Evolutionary conservation across 768 basidiomycete genomes (phyloP).

Genomic region (Collybia mongolica): DNA sequence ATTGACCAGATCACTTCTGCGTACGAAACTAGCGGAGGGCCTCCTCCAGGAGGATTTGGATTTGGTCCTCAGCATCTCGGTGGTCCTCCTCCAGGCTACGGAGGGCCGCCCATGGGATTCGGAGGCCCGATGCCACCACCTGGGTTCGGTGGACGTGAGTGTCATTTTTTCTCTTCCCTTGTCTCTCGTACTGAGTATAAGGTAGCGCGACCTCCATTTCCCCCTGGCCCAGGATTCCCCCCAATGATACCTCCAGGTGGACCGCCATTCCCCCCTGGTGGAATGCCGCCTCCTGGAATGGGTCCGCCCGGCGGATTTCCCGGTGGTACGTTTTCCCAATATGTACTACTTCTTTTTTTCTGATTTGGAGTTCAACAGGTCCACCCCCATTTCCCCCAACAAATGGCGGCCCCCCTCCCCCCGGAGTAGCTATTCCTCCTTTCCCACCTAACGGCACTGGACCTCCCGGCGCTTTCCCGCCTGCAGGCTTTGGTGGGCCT

Average conservation of each 20-base stretch:
- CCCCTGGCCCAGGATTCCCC: constrained; percentile 60
- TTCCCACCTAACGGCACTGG: constrained; percentile 36
- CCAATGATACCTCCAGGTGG: constrained; percentile 52
- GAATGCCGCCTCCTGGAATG: constrained; percentile 47
- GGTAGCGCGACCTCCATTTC: constrained; percentile 67
- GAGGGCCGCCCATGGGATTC: constrained; percentile 47
- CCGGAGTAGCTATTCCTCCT: constrained; percentile 44
- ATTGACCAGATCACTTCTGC: constrained; percentile 97
- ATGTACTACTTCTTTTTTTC: constrained; percentile 6
- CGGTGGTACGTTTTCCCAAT: constrained; percentile 36
- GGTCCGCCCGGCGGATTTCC: constrained; percentile 38
- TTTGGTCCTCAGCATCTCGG: constrained; percentile 82
- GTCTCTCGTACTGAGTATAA: constrained; percentile 8
- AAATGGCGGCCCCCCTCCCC: constrained; percentile 34
- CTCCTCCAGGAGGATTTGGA: constrained; percentile 85
- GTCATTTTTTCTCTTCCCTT: constrained; percentile 1
- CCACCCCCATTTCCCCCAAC: constrained; percentile 51
- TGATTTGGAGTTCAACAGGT: constrained; percentile 16
- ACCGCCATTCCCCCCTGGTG: constrained; percentile 74
- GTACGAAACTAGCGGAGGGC: constrained; percentile 84
- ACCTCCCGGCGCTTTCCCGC: constrained; percentile 23
- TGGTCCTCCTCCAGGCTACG: constrained; percentile 48
- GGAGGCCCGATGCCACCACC: constrained; percentile 51
- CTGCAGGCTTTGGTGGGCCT: constrained; percentile 29
- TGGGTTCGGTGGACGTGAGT: constrained; percentile 55